Base-by-base conservation (phyloP, 129 eudicot genomes). In the Pseudognaphalium luteoalbum region DNA sequence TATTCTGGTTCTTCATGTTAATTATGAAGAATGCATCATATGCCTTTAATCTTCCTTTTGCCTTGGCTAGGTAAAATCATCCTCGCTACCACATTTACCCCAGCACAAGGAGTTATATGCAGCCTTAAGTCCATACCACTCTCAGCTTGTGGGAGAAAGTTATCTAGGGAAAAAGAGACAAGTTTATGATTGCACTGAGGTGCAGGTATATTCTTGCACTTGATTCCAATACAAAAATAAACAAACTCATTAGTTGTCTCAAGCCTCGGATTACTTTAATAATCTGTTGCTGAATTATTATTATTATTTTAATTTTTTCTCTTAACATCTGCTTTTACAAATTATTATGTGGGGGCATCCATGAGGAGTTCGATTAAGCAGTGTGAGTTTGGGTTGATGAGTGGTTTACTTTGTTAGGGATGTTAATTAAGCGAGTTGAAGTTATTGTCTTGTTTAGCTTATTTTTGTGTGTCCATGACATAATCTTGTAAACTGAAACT, bases 141-240 rank as follows among this genome's bases (percentile, higher is more conserved):
- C 90, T 66, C 90, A 88, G 77, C 93, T 94, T 73, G 98, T 91
- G 32, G 98, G 97, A 66, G 98, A 94, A 79, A 91, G 91, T 83
- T 94, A 88, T 73, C 74, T 94, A 86, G 97, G 93, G 56, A 87
- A 80, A 81, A 91, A 83, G 65, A 85, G 98, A 66, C 96, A 91
- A 0, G 83, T 91, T 80, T 86, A 85, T 81, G 96, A 94, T 37
- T 91, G 97, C 71, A 89, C 93, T 61, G 90, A 87, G 57, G 83
- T 81, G 54, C 98, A 94, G 98, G 98, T 89, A 82, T 80, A 22
- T 11, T 65, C 37, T 39, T 78, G 66, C 57, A 20, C 32, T 47
- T 75, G 52, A 64, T 37, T 21, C 51, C 61, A 75, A 64, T 1
- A 28, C 28, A 9, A 25, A 22, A 6, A n/a, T 33, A 19, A 57